Conservation (phyloP, 108 stramenopile species). For the Conticribra weissflogii region DNA sequence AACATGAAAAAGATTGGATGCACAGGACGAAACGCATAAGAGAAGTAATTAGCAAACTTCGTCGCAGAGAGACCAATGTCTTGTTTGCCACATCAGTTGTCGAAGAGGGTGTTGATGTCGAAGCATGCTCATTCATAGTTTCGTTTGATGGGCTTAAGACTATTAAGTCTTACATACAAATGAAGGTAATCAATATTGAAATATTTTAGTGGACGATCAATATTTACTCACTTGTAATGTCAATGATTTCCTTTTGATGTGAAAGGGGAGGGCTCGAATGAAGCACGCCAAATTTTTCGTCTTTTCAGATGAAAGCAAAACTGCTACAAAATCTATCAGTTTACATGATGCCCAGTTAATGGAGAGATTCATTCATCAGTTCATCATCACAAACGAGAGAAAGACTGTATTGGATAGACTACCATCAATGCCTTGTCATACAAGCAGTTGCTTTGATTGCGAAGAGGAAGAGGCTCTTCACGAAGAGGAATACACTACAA, state of each 20-base stretch:
- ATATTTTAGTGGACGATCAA: no score
- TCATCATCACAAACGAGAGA: conserved; percentile 41
- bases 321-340: conserved; percentile 3
- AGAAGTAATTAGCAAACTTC: conserved; percentile 46
- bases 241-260: no score
- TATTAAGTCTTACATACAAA: conserved; percentile 68
- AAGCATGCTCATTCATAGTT: conserved; percentile 67
- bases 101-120: conserved; percentile 74
- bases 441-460: not conserved
- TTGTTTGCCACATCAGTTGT: conserved; percentile 72
- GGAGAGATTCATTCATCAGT: conserved; percentile 42
- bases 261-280: conserved; percentile 63
- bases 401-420: not conserved
- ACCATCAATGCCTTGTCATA: not conserved
- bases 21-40: conserved; percentile 40
- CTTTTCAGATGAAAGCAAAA: conserved; percentile 33
- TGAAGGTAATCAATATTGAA: no score
- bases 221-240: no score
- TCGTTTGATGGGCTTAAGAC: conserved; percentile 58
- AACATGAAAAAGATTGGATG: conserved; percentile 39
- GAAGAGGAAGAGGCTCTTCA: conserved; percentile 50
- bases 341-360: conserved; percentile 38
- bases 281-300: conserved; percentile 62
- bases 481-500: conserved; percentile 34
- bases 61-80: conserved; percentile 55